Conservation (phyloP, 1,139 yeast species). For the Nakaseomyces sp. region DNA sequence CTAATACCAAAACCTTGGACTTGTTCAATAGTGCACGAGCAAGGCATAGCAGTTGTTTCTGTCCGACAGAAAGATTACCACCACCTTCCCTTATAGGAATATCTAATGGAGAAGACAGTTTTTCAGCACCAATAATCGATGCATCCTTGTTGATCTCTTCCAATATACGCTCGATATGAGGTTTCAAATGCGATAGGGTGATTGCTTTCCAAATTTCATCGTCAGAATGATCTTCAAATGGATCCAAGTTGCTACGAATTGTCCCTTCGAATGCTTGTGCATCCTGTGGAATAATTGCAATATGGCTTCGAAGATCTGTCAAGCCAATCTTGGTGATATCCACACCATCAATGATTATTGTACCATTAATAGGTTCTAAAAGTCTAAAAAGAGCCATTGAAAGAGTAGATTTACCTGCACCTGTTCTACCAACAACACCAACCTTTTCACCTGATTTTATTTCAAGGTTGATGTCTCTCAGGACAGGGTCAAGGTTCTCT, state of each 20-base stretch:
- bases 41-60: constrained; percentile 64
- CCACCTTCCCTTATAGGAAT: constrained; percentile 58
- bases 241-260: constrained; percentile 53
- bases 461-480: constrained; percentile 43
- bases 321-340: constrained; percentile 42
- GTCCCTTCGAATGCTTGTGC: constrained; percentile 60
- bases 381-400: constrained; percentile 67
- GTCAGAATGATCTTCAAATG: constrained; percentile 43
- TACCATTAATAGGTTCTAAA: constrained; percentile 55
- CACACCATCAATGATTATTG: constrained; percentile 42
- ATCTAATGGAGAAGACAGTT: constrained; percentile 31
- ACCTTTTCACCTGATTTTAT: constrained; percentile 57
- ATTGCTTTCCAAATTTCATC: constrained; percentile 48
- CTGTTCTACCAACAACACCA: constrained; percentile 81
- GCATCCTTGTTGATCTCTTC: constrained; percentile 22
- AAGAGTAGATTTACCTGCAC: constrained; percentile 74
- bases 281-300: constrained; percentile 64
- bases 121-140: constrained; percentile 19
- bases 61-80: constrained; percentile 66
- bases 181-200: constrained; percentile 45
- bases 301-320: constrained; percentile 43
- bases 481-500: constrained; percentile 48
- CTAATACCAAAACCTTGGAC: constrained; percentile 58
- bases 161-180: constrained; percentile 36
- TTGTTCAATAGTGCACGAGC: constrained; percentile 62